A percentile compares a stretch with the other conserved stretches of the same genome.
phyloP scores from a whole-genome alignment of 257 asterid genomes.

The Solanum paucissectum region DNA sequence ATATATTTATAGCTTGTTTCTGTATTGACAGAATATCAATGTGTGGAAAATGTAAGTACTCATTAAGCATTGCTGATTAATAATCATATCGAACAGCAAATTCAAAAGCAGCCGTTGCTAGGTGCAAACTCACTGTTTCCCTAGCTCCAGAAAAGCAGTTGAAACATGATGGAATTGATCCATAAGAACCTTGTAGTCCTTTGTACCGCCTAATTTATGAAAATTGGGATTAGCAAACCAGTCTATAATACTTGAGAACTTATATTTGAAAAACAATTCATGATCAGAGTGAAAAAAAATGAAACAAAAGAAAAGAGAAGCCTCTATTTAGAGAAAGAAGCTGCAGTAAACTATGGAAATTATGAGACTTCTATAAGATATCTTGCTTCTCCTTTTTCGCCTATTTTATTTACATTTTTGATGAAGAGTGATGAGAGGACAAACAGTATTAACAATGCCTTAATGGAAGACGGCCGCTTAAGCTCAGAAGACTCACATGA shows the following conservation, averaged over 20 bases:
- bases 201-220: conserved; percentile 60
- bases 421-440: too few species aligned
- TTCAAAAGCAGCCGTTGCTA: background rate
- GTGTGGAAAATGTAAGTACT: background rate
- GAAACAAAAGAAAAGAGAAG: background rate
- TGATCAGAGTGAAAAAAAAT: background rate
- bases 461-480: background rate
- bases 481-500: conserved; percentile 54
- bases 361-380: background rate
- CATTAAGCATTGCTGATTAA: background rate
- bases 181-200: conserved; percentile 85
- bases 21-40: background rate
- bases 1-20: background rate
- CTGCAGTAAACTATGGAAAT: background rate
- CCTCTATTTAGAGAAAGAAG: background rate
- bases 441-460: background rate
- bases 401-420: too few species aligned
- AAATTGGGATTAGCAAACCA: background rate
- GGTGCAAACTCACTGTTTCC: conserved; percentile 35
- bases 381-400: background rate
- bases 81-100: background rate
- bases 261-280: background rate
- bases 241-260: background rate
- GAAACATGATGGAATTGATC: conserved; percentile 83
- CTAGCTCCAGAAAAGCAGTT: conserved; percentile 84